Conservation (phyloP, 352 stramenopile species). For the Pilasporangium apinafurcum region DNA sequence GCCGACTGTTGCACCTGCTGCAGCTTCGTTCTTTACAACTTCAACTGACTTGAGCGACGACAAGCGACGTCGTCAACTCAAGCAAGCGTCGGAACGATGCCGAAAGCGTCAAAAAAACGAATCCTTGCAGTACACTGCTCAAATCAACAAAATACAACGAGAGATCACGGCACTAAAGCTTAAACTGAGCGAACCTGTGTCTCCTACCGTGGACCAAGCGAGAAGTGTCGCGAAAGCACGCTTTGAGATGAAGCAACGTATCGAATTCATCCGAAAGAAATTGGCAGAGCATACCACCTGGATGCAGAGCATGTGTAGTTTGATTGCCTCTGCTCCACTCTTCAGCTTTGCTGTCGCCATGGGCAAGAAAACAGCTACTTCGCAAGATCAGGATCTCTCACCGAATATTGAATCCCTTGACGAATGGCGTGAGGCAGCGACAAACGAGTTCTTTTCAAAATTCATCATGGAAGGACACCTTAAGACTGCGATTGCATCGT, state of each 20-base stretch:
- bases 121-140: constrained; percentile 12
- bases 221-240: constrained; percentile 2
- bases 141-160: constrained; percentile 24
- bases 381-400: not conserved
- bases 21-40: too few relatives aligned
- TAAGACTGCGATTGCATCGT: constrained; percentile 10
- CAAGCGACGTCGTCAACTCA: constrained; percentile 8
- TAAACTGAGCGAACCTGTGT: not conserved
- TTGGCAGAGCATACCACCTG: constrained; percentile 42
- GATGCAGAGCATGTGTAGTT: constrained; percentile 31
- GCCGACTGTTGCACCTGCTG: too few relatives aligned
- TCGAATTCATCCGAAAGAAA: constrained; percentile 30
- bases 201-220: not conserved
- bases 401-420: constrained; percentile 13
- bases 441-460: constrained; percentile 11
- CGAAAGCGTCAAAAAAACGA: constrained; percentile 54
- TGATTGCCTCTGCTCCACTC: constrained; percentile 48
- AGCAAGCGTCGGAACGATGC: constrained; percentile 13
- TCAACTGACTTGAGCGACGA: too few relatives aligned
- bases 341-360: constrained; percentile 17
- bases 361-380: not conserved
- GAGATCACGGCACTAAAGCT: constrained; percentile 24
- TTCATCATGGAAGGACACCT: constrained; percentile 29
- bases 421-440: constrained; percentile 12
- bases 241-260: constrained; percentile 28